Percentiles rank a stretch among this genome's conserved stretches.
Conservation (phyloP, 2,329 filamentous ascomycete species). For the Arthroderma sp. region DNA sequence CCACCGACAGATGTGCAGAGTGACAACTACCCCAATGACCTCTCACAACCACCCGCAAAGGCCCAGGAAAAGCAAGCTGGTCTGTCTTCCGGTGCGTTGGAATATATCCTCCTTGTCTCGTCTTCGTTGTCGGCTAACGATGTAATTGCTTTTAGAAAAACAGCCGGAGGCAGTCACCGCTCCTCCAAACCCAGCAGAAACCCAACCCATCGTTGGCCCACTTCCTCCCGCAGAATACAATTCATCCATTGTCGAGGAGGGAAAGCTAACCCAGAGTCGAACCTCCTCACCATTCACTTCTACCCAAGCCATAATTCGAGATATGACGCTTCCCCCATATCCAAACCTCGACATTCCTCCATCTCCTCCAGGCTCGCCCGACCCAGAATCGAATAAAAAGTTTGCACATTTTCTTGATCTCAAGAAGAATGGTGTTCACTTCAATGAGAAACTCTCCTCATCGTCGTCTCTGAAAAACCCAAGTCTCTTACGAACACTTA, state of each 20-base stretch:
- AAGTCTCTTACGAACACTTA: conserved; percentile 42
- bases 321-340: conserved; percentile 40
- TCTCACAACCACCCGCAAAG: too few relatives aligned
- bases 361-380: conserved; percentile 34
- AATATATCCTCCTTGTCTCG: too few relatives aligned
- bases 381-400: conserved; percentile 38
- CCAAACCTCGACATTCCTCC: conserved; percentile 33
- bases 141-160: too few relatives aligned
- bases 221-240: conserved; percentile 16
- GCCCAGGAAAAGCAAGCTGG: too few relatives aligned
- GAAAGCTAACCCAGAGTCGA: not conserved
- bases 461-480: conserved; percentile 49
- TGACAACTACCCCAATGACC: too few relatives aligned
- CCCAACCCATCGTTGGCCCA: conserved; percentile 21
- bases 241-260: not conserved
- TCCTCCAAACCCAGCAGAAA: not conserved
- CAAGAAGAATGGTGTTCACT: conserved; percentile 50
- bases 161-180: too few relatives aligned
- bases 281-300: conserved; percentile 37
- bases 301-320: conserved; percentile 38
- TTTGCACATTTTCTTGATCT: conserved; percentile 48
- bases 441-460: conserved; percentile 47
- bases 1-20: too few relatives aligned
- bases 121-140: too few relatives aligned
- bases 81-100: too few relatives aligned